Base-by-base conservation (phyloP, 2,329 filamentous ascomycete species). In the Amauroascus niger region DNA sequence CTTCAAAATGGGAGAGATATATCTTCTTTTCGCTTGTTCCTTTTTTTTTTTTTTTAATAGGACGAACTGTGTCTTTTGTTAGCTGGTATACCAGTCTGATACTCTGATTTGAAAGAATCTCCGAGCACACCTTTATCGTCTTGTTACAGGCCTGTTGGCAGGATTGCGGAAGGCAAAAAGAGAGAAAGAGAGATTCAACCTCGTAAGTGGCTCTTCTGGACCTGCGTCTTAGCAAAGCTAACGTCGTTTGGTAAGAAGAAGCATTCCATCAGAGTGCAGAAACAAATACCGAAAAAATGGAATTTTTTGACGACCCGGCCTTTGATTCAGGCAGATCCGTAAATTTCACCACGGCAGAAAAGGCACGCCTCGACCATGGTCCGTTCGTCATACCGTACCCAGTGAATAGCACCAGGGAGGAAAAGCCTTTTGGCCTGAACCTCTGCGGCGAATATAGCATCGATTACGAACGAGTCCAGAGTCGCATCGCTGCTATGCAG, bases 391-490 rank as follows among this genome's bases (percentile, higher is more conserved):
- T 50, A 14, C 48, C 48, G 2, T 43, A 13, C 7, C 48, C 48
- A 3, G 22, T 7, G 26, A 2, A 13, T 33, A 30, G 24, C 8
- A 50, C 22, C 28, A 50, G 48, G 37, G 24, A 50, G 8, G 37
- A 41, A 22, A 50, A 4, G 37, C 48, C 48, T 3, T 50, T 50
- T 43, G 48, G 48, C 6, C 6, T 50, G 16, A 13, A 9, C 43
- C 22, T 50, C 37, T 18, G 37, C 22, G 48, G 48, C 8, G 5
- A 11, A 14, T 13, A 22, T 30, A 22, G 35, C 7, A 30, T 41
- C 13, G 48, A 50, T 16, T 43, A 50, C 26, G 48, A 50, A 28
- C 48, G 48, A 22, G n/a, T 50, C 22, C 48, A 50, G 48, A 41
- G 43, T n/a, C 48, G 48, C 11, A 50, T 50, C 22, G 48, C 48